Percentiles rank a stretch among this genome's conserved stretches.
Evolutionary conservation across 2,329 filamentous ascomycete genomes (phyloP).

Genomic region (Furcasterigmium furcatum): DNA sequence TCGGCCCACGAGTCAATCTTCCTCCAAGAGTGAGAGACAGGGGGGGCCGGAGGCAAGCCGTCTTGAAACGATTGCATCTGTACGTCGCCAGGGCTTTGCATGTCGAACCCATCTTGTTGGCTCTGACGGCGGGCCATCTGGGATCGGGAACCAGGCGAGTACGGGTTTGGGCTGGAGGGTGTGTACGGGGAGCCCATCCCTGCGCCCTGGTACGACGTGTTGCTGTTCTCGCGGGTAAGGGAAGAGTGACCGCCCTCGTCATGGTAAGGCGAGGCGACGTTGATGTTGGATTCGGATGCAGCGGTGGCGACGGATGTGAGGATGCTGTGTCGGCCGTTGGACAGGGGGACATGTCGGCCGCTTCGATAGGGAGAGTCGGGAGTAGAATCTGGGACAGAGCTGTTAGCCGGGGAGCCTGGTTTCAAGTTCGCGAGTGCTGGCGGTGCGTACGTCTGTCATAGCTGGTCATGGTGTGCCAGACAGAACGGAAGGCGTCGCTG

Average conservation of each 20-base stretch:
- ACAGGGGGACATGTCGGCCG: constrained; percentile 84
- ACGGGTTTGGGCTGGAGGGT: constrained; percentile 62
- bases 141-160: constrained; percentile 89
- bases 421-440: constrained; percentile 4
- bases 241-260: constrained; percentile 63
- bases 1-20: constrained; percentile 94
- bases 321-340: constrained; percentile 75
- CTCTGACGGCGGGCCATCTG: constrained; percentile 63
- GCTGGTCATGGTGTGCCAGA: constrained; percentile 90
- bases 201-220: constrained; percentile 58
- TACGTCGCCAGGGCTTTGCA: constrained; percentile 75
- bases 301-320: constrained; percentile 88
- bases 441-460: constrained; percentile 59
- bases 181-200: constrained; percentile 44
- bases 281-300: constrained; percentile 74
- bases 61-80: constrained; percentile 96
- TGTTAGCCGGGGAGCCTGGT: constrained; percentile 18
- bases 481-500: constrained; percentile 73
- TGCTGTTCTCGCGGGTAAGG: constrained; percentile 46
- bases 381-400: constrained; percentile 67
- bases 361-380: constrained; percentile 92
- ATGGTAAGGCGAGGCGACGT: constrained; percentile 75
- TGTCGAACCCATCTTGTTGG: constrained; percentile 65
- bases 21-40: constrained; percentile 85
- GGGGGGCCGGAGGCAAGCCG: constrained; percentile 84